These are phyloP conservation scores for Trichaptum fuscoviolaceum DNA, from an alignment of 768 basidiomycete species.

Conservation along the genomic window DNA sequence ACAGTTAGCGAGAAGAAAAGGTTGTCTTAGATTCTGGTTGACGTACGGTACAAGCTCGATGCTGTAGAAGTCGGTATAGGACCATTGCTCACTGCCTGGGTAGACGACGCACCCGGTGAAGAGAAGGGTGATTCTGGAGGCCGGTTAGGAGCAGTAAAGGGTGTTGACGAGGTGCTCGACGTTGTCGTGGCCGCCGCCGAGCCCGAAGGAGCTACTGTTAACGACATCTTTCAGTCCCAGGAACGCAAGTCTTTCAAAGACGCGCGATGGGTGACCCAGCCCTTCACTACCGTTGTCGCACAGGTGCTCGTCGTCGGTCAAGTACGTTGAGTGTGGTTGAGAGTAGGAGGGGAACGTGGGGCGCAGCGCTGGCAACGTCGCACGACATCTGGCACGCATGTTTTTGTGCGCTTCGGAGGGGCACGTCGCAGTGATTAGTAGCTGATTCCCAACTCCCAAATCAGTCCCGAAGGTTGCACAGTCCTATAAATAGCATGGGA, in stretches of 20 bases:
- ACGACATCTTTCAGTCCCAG: background rate
- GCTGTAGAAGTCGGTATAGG: background rate
- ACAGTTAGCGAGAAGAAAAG: background rate
- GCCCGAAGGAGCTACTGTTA: background rate
- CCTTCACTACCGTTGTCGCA: no score
- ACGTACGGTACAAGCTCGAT: background rate
- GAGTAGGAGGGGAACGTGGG: background rate
- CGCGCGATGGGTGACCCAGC: background rate
- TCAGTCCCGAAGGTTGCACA: background rate
- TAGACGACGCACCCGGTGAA: background rate
- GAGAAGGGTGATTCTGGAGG: background rate
- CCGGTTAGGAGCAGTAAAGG: background rate
- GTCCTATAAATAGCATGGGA: background rate
- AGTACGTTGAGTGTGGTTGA: background rate
- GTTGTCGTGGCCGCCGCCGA: background rate
- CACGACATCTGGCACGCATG: slow-evolving; percentile 1
- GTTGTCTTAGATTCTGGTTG: background rate
- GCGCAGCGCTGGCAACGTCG: background rate
- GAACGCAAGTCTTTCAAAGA: background rate
- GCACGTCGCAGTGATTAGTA: background rate
- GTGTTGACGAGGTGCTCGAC: background rate
- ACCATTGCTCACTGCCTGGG: background rate
- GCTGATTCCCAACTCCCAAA: background rate
- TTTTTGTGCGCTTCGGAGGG: slow-evolving; percentile 1
- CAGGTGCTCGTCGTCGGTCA: background rate